phyloP scores from a whole-genome alignment of 768 basidiomycete species.

The Favolaschia claudopus region DNA sequence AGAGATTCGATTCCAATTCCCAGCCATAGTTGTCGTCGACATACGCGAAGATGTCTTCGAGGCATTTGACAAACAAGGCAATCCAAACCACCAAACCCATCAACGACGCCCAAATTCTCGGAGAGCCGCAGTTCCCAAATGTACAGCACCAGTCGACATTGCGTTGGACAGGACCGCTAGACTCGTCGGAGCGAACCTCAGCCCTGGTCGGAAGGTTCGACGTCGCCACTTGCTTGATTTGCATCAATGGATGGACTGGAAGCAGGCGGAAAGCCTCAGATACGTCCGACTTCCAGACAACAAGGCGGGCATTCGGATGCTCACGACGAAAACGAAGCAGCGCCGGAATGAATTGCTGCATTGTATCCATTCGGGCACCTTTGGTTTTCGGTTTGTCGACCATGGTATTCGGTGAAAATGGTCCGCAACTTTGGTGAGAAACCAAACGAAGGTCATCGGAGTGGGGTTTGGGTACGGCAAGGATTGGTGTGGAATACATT shows the following conservation, averaged over 20 bases:
- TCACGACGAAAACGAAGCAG: neutral
- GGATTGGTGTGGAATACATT: too few relatives aligned
- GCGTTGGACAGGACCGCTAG: neutral
- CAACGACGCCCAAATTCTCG: conserved; percentile 26
- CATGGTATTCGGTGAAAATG: conserved; percentile 35
- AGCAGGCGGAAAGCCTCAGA: conserved; percentile 28
- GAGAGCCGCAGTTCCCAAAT: conserved; percentile 32
- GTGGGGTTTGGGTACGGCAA: conserved; percentile 40
- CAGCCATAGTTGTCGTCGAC: too few relatives aligned
- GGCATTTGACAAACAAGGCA: too few relatives aligned
- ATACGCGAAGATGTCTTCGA: too few relatives aligned
- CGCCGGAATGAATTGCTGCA: too few relatives aligned
- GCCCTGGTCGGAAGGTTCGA: conserved; percentile 14
- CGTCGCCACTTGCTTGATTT: too few relatives aligned
- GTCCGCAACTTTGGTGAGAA: conserved; percentile 37
- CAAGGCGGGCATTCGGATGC: neutral
- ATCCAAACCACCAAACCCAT: conserved; percentile 39
- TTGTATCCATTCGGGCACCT: too few relatives aligned
- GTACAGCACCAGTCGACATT: conserved; percentile 31
- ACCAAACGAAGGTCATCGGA: conserved; percentile 35
- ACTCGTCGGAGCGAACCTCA: neutral
- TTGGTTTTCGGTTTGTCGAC: too few relatives aligned
- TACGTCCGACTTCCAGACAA: conserved; percentile 34
- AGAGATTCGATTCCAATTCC: conserved; percentile 12
- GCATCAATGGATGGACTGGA: conserved; percentile 34